Percentiles rank a stretch among this genome's conserved stretches.
phyloP scores from a whole-genome alignment of 1,284 basidiomycete genomes.

The Melampsora allii-populina region DNA sequence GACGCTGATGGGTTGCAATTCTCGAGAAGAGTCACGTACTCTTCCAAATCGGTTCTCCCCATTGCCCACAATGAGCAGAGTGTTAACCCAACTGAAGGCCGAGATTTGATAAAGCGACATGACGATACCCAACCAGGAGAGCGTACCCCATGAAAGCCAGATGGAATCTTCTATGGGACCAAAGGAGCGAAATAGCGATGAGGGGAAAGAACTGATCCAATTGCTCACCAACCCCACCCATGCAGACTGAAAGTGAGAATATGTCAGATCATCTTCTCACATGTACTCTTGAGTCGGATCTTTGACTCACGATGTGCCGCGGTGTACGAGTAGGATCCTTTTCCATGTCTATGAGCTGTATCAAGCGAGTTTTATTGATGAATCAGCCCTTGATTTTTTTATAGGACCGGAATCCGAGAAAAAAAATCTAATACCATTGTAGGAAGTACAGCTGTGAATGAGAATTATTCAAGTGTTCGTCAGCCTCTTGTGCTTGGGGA shows the following conservation, averaged over 20 bases:
- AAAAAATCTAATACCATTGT: slow-evolving; percentile 34
- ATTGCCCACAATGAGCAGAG: slow-evolving; percentile 19
- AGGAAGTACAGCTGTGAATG: slow-evolving; percentile 27
- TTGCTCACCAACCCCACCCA: slow-evolving; percentile 29
- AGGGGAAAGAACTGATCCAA: slow-evolving; percentile 38
- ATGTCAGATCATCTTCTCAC: not conserved
- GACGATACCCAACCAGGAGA: slow-evolving; percentile 31
- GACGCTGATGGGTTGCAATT: not conserved
- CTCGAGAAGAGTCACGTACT: slow-evolving; percentile 1
- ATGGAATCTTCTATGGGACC: slow-evolving; percentile 20
- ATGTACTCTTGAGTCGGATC: not conserved
- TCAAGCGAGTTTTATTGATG: not conserved
- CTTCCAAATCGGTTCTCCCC: slow-evolving; percentile 31
- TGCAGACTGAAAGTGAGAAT: slow-evolving; percentile 14
- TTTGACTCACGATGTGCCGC: slow-evolving; percentile 29
- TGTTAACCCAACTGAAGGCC: slow-evolving; percentile 39
- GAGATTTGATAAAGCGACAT: slow-evolving; percentile 28
- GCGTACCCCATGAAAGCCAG: slow-evolving; percentile 30
- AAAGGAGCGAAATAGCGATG: slow-evolving; percentile 28
- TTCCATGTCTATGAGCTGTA: slow-evolving; percentile 32
- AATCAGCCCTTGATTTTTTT: not conserved
- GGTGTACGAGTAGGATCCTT: slow-evolving; percentile 27
- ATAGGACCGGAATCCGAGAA: not conserved
- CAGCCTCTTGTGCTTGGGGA: not conserved
- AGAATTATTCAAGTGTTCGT: not conserved